Evolutionary conservation across 202 grass and related monocot genomes (phyloP).

Genomic region (Zoysia matrella): DNA sequence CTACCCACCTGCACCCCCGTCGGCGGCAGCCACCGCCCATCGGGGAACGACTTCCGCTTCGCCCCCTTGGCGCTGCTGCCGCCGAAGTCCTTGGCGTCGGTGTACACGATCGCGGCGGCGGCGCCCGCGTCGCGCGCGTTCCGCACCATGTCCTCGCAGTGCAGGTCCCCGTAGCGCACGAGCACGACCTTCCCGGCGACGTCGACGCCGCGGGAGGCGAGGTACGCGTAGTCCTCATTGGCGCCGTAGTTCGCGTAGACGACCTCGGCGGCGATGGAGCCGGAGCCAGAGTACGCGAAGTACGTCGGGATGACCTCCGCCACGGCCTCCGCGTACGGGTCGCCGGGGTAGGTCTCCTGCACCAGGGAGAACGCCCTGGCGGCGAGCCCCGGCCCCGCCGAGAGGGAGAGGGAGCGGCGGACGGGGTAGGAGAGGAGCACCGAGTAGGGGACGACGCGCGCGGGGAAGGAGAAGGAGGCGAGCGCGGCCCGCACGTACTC

Average conservation of each 20-base stretch:
- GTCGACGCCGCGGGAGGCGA: no score
- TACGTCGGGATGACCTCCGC: slow-evolving; percentile 68
- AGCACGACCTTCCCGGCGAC: slow-evolving; percentile 48
- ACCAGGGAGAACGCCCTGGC: slow-evolving; percentile 46
- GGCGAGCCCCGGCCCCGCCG: slow-evolving; percentile 20
- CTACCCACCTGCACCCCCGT: slow-evolving; percentile 67
- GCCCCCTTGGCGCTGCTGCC: slow-evolving; percentile 29
- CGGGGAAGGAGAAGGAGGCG: slow-evolving; percentile 52
- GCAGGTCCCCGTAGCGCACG: slow-evolving; percentile 66
- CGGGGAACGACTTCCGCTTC: slow-evolving; percentile 51
- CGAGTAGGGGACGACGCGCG: slow-evolving; percentile 50
- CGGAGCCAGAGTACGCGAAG: slow-evolving; percentile 72
- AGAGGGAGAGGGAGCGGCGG: slow-evolving; percentile 61
- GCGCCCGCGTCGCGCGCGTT: slow-evolving; percentile 67
- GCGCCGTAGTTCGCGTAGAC: slow-evolving; percentile 80
- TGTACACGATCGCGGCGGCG: slow-evolving; percentile 59
- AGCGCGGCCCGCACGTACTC: slow-evolving; percentile 46
- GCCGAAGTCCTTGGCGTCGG: slow-evolving; percentile 69
- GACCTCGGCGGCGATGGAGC: slow-evolving; percentile 63
- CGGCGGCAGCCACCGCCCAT: slow-evolving; percentile 64
- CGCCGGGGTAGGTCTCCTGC: slow-evolving; percentile 57
- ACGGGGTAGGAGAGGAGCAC: slow-evolving; percentile 59
- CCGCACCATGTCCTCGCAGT: slow-evolving; percentile 73
- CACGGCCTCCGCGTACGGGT: slow-evolving; percentile 49
- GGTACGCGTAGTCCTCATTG: slow-evolving; percentile 48